Conservation (phyloP, 2,329 filamentous ascomycete genomes). For the Pseudopithomyces chartarum region DNA sequence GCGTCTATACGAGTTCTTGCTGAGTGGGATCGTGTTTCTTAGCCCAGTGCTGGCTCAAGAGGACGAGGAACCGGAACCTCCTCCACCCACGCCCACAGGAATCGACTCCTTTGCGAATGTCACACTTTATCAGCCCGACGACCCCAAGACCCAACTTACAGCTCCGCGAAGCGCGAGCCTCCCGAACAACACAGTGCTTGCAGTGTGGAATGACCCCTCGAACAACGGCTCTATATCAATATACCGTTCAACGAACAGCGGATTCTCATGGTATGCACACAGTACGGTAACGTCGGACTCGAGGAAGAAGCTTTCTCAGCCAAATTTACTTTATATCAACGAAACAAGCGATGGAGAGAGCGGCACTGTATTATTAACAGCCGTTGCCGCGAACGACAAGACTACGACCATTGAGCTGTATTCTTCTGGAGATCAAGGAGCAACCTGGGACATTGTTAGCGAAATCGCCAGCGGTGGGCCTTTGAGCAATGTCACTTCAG, state of each 20-base stretch:
- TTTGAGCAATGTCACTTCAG: slow-evolving; percentile 15
- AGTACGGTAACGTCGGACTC: slow-evolving; percentile 16
- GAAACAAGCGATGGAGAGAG: slow-evolving; percentile 16
- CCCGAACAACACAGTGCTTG: slow-evolving; percentile 23
- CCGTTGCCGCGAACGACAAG: slow-evolving; percentile 21
- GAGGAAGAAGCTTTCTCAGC: slow-evolving; percentile 20
- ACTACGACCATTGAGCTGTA: slow-evolving; percentile 28
- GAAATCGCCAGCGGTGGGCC: slow-evolving; percentile 19
- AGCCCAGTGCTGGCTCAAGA: slow-evolving; percentile 2
- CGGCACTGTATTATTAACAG: slow-evolving; percentile 18
- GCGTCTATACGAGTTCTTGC: slow-evolving; percentile 8
- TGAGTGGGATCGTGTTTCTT: background rate
- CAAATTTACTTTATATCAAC: slow-evolving; percentile 21
- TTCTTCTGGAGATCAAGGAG: slow-evolving; percentile 18
- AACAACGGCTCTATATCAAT: slow-evolving; percentile 14
- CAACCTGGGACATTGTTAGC: slow-evolving; percentile 20
- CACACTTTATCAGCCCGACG: slow-evolving; percentile 26
- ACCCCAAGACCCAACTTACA: slow-evolving; percentile 8
- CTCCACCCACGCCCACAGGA: slow-evolving; percentile 16
- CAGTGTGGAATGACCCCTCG: slow-evolving; percentile 20
- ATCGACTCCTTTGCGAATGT: slow-evolving; percentile 26
- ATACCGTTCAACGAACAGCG: slow-evolving; percentile 22
- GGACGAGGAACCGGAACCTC: slow-evolving; percentile 9
- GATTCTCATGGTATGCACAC: slow-evolving; percentile 26
- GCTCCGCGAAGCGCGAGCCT: slow-evolving; percentile 24